phyloP scores from a whole-genome alignment of 768 basidiomycete species.

The Leccinellum albellum region DNA sequence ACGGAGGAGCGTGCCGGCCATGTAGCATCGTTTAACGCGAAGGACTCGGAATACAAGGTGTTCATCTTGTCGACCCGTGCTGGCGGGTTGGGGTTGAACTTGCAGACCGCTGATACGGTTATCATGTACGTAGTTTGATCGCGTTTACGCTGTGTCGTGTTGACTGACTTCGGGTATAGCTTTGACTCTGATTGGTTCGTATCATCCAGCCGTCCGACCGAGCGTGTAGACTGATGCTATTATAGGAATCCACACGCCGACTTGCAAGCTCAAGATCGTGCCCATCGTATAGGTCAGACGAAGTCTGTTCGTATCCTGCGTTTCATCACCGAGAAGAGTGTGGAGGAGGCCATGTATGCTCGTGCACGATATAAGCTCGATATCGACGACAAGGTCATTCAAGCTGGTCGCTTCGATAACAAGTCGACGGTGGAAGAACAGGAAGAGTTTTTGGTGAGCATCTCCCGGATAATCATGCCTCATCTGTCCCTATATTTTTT shows the following conservation, averaged over 20 bases:
- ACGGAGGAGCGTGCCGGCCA: constrained; percentile 90
- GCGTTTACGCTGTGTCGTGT: not conserved
- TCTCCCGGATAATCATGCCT: not conserved
- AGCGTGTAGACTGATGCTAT: not conserved
- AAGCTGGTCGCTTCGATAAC: constrained; percentile 98
- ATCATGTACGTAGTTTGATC: constrained; percentile 66
- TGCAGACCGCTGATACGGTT: constrained; percentile 96
- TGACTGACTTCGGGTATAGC: constrained; percentile 34
- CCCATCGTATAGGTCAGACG: constrained; percentile 99
- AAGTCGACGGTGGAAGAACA: constrained; percentile 98
- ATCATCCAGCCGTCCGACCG: not conserved
- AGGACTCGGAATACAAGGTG: constrained; percentile 79
- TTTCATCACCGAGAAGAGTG: constrained; percentile 96
- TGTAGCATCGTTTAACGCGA: constrained; percentile 86
- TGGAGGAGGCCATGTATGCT: constrained; percentile 97
- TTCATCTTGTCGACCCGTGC: constrained; percentile 94
- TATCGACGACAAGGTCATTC: constrained; percentile 99
- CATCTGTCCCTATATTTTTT: constrained; percentile 7
- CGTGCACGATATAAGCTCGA: constrained; percentile 94
- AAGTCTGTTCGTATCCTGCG: constrained; percentile 95
- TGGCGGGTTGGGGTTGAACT: constrained; percentile 89
- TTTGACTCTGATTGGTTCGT: constrained; percentile 74
- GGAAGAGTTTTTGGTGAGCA: constrained; percentile 83
- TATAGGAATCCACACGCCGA: constrained; percentile 95
- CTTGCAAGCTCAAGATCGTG: constrained; percentile 98